phyloP scores from a whole-genome alignment of 257 asterid genomes.

The Marsdenia floribunda region DNA sequence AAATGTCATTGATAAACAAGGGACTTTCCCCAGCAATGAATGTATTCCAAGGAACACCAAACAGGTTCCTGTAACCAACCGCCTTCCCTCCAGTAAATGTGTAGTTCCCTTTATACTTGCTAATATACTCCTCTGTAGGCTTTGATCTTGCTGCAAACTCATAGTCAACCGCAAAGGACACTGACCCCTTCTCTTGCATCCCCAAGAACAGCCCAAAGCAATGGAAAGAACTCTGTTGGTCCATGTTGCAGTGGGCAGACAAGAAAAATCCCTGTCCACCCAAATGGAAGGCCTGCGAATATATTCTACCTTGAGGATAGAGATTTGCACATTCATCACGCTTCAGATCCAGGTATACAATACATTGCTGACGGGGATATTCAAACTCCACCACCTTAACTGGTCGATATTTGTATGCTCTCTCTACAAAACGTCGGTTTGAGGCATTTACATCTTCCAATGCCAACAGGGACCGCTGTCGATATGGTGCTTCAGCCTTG shows the following conservation, averaged over 20 bases:
- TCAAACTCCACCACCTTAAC: constrained; percentile 72
- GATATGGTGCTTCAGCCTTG: constrained; percentile 66
- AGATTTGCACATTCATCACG: constrained; percentile 64
- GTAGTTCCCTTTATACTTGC: constrained; percentile 61
- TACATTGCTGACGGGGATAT: constrained; percentile 62
- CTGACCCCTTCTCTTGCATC: constrained; percentile 71
- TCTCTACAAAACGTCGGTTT: constrained; percentile 47
- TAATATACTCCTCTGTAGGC: constrained; percentile 47
- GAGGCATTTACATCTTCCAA: constrained; percentile 31
- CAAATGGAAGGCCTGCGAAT: constrained; percentile 79
- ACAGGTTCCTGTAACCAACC: constrained; percentile 66
- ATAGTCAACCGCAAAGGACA: constrained; percentile 54
- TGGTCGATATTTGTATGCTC: constrained; percentile 76
- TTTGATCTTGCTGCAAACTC: constrained; percentile 63
- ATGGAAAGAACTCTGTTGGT: constrained; percentile 49
- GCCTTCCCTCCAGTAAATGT: constrained; percentile 68
- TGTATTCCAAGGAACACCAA: constrained; percentile 54
- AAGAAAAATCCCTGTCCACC: constrained; percentile 85
- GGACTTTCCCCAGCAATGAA: constrained; percentile 58
- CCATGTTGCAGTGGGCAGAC: constrained; percentile 85
- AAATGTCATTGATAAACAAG: constrained; percentile 61
- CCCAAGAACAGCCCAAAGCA: constrained; percentile 84
- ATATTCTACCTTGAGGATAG: constrained; percentile 59
- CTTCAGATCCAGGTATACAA: constrained; percentile 72
- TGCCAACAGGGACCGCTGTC: constrained; percentile 54